Percentiles rank a stretch among this genome's conserved stretches.
phyloP scores from a whole-genome alignment of 1,139 yeast genomes.

The Scheffersomyces illinoinensis region DNA sequence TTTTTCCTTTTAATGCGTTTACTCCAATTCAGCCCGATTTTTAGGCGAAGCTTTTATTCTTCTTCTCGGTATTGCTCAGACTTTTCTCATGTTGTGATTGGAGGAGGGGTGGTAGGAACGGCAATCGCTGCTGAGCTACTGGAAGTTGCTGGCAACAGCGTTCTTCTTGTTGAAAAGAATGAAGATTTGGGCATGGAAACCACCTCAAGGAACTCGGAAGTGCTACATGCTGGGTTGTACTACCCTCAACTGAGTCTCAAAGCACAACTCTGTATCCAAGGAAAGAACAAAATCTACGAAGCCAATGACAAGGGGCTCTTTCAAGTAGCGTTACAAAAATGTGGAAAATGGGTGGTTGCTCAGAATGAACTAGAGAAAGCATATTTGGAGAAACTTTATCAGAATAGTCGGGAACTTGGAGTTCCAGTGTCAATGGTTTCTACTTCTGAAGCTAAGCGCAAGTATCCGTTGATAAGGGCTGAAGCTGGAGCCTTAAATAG shows the following conservation, averaged over 20 bases:
- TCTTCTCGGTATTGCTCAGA: conserved; percentile 31
- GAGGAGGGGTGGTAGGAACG: conserved; percentile 88
- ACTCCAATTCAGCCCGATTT: background rate
- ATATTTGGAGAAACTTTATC: conserved; percentile 53
- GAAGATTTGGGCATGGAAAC: conserved; percentile 72
- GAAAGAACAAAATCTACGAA: conserved; percentile 65
- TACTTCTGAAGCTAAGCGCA: conserved; percentile 35
- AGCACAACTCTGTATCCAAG: conserved; percentile 69
- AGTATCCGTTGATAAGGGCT: conserved; percentile 71
- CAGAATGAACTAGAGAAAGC: conserved; percentile 66
- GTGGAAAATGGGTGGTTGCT: conserved; percentile 92
- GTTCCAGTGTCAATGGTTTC: conserved; percentile 64
- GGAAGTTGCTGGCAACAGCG: conserved; percentile 41
- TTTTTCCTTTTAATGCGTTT: background rate
- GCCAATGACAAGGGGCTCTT: conserved; percentile 44
- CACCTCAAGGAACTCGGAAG: conserved; percentile 86
- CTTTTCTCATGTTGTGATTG: conserved; percentile 78
- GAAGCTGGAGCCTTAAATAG: conserved; percentile 63
- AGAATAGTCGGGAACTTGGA: conserved; percentile 50
- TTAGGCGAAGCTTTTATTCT: background rate
- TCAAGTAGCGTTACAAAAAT: conserved; percentile 53
- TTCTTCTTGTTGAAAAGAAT: conserved; percentile 71
- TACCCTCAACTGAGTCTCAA: conserved; percentile 71
- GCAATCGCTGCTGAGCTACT: conserved; percentile 76
- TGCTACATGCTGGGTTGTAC: conserved; percentile 87